phyloP scores from a whole-genome alignment of 768 basidiomycete genomes.

The Pleurotus djamor region DNA sequence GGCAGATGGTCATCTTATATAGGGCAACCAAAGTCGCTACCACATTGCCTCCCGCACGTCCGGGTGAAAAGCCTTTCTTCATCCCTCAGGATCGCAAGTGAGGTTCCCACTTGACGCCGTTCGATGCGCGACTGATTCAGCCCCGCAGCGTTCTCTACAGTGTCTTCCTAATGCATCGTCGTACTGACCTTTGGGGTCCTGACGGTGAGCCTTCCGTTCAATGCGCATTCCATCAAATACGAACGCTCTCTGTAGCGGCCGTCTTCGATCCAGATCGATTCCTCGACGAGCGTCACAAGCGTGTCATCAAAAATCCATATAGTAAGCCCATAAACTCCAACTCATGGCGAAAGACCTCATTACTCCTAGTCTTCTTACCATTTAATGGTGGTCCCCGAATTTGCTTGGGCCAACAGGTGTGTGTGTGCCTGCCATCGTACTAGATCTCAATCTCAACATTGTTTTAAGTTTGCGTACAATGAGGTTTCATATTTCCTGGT shows the following conservation, averaged over 20 bases:
- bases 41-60: neutral
- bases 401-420: conserved; percentile 49
- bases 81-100: neutral
- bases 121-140: neutral
- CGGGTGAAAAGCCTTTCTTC: neutral
- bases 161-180: conserved; percentile 58
- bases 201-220: conserved; percentile 39
- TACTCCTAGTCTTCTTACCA: conserved; percentile 41
- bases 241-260: conserved; percentile 31
- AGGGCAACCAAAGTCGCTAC: neutral
- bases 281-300: conserved; percentile 59
- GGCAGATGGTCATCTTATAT: neutral
- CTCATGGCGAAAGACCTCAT: conserved; percentile 11
- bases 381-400: conserved; percentile 53
- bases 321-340: conserved; percentile 11
- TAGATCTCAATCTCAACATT: neutral
- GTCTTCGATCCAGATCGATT: conserved; percentile 68
- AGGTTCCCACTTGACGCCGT: neutral
- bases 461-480: conserved; percentile 58
- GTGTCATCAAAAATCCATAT: conserved; percentile 55
- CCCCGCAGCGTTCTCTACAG: conserved; percentile 40
- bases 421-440: neutral
- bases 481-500: conserved; percentile 64
- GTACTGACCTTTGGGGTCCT: conserved; percentile 65
- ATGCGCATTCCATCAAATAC: neutral